Evolutionary conservation across 2,329 filamentous ascomycete genomes (phyloP), one percentile per base, ranked within the genome.

Genomic region (Sclerotinia minor): DNA sequence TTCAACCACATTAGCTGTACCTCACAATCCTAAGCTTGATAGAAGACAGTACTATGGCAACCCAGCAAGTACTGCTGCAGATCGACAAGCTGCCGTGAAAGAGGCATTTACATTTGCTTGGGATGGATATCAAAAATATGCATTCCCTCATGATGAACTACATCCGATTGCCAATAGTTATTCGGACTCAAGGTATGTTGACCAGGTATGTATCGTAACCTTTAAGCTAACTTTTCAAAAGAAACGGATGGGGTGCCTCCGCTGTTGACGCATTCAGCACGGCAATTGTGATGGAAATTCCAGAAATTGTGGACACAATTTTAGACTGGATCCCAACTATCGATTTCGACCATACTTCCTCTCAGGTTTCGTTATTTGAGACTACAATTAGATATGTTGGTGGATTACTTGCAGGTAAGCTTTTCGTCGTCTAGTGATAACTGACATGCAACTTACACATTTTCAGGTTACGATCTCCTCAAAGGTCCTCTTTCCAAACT

Each of bases 301-400:
- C 82, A 38, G 81, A 88, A 21, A 87, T 91, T 32, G 87, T 95
- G 19, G 80, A 88, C 53, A 81, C 87, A 65, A 93, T 96, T 71
- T 78, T 96, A 26, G 81, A 89, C 7, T 89, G 88, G 75, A 85
- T 96, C 57, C 84, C 87, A 0, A 85, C 79, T 0, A 89, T 96
- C 74, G 82, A 96, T 78, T 96, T 92, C 75, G 84, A 84, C 45
- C 53, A 80, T 82, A 15, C 91, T 89, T 0, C 74, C 81, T 2
- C 45, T n/a, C 5, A 45, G 29, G 87, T 96, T 60, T 94, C 90
- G 49, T 79, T 97, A 9, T 97, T 97, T 74, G 93, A 97, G 79
- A 96, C 92, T 0, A 97, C 92, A 0, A 96, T 97, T 75, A 88
- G 93, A 38, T 96, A 96, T 74, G 80, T 97, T 0, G 93, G 87